Evolutionary conservation across 148 eudicot species (phyloP), one percentile per base, ranked within the genome.

Genomic region (Heliosperma pusillum): DNA sequence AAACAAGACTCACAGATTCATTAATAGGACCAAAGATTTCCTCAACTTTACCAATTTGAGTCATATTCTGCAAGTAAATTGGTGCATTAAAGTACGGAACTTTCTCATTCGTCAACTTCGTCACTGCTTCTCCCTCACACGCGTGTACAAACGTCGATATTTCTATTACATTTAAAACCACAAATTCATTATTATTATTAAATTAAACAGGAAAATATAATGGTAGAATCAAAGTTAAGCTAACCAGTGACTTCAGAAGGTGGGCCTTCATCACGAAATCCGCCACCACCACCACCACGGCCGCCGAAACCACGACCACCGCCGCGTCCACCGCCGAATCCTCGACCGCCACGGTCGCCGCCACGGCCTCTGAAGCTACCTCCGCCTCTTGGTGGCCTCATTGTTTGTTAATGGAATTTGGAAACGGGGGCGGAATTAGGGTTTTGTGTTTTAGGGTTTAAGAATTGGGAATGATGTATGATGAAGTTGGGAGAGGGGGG

Each of bases 1-100:
- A n/a, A n/a, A n/a, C n/a, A n/a, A n/a, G n/a, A n/a, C 92, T 89
- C 59, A 95, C 97, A 66, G 97, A 90, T 87, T 90, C 92, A 76
- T 92, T 92, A 68, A 95, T 90, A 25, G 98, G 97, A 7, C 98
- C 98, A 53, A 95, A 92, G 17, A 95, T 95, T 69, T 95, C 97
- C 66, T 91, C 98, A 24, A 91, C 98, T 83, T 87, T 93, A 59
- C 98, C 98, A 71, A 93, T 93, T 61, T 88, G 88, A 29, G 97
- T 91, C 84, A 80, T 93, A 82, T 95, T 95, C 82, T 95, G 88
- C 71, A 95, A 87, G 84, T 90, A 95, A 76, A 95, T 92, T 0
- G 92, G 89, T 5, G 98, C 96, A 82, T 95, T 95, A 29, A 95
- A 95, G 84, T 82, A 89, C 0, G 98, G 98, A 42, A 95, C 80